Conservation (phyloP, 257 asterid species). For the Solanum clarkiae region DNA sequence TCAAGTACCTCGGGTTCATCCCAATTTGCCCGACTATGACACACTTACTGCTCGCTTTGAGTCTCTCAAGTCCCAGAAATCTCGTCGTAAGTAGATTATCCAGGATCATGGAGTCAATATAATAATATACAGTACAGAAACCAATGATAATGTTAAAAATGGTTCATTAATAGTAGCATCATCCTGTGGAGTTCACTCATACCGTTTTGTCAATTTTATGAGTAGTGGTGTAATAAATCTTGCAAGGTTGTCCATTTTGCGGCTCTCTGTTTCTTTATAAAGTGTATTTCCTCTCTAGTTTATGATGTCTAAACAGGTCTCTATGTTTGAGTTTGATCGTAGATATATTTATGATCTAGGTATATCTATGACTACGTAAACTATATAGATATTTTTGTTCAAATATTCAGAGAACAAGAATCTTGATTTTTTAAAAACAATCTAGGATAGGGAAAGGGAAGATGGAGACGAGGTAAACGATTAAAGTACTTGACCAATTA, state of each 20-base stretch:
- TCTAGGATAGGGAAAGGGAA: not conserved
- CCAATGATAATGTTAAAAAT: not conserved
- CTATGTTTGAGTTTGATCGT: not conserved
- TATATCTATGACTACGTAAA: not conserved
- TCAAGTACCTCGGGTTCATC: slow-evolving; percentile 55
- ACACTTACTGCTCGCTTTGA: slow-evolving; percentile 82
- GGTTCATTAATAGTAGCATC: not conserved
- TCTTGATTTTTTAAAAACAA: not conserved
- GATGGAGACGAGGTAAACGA: not conserved
- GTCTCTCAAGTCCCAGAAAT: slow-evolving; percentile 60
- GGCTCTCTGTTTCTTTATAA: not conserved
- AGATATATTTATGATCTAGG: not conserved
- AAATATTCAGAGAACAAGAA: not conserved
- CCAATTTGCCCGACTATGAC: slow-evolving; percentile 82
- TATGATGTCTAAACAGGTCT: not conserved
- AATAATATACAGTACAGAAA: not conserved
- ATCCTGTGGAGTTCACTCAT: not conserved
- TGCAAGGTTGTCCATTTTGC: not conserved
- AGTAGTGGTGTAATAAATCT: not conserved
- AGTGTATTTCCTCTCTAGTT: not conserved
- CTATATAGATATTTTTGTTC: no score
- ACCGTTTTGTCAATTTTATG: not conserved
- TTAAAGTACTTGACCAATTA: no score
- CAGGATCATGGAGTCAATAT: not conserved
- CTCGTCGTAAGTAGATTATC: not conserved